phyloP scores from a whole-genome alignment of 108 stramenopile genomes.

The Nannochloropsis gaditana region DNA sequence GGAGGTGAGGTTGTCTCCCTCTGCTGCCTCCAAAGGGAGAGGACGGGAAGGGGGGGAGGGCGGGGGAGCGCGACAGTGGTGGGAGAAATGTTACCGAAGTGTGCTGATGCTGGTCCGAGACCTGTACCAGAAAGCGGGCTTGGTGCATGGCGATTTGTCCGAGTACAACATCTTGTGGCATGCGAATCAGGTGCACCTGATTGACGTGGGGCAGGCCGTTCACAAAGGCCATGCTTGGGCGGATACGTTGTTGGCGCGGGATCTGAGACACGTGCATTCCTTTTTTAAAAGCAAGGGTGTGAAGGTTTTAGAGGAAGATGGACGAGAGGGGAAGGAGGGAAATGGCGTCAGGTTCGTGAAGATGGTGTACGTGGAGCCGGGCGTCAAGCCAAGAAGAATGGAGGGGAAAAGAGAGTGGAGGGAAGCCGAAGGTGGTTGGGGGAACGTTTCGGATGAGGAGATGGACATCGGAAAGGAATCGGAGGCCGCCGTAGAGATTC shows the following conservation, averaged over 20 bases:
- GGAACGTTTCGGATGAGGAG: background rate
- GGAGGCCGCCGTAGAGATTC: background rate
- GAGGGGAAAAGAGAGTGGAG: background rate
- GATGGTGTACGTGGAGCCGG: background rate
- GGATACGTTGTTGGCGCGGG: slow-evolving; percentile 24
- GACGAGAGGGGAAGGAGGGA: background rate
- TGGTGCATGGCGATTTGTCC: slow-evolving; percentile 57
- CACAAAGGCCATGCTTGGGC: slow-evolving; percentile 30
- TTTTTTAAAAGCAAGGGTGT: background rate
- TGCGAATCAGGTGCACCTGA: slow-evolving; percentile 26
- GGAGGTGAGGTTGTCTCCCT: slow-evolving; percentile 36
- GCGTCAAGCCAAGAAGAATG: background rate
- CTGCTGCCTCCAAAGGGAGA: background rate
- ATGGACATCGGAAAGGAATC: background rate
- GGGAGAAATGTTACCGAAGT: slow-evolving; percentile 37
- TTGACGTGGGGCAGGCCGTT: slow-evolving; percentile 44
- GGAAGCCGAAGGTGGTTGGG: background rate
- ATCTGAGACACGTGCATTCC: background rate
- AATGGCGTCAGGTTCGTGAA: background rate
- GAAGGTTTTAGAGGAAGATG: background rate
- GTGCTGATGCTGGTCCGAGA: slow-evolving; percentile 38
- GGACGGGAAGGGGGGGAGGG: background rate
- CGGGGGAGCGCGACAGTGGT: background rate
- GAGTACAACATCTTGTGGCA: slow-evolving; percentile 58
- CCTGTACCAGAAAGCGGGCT: slow-evolving; percentile 34